Evolutionary conservation across 2,329 filamentous ascomycete species (phyloP), one percentile per base, ranked within the genome.

Genomic region (Pseudocercospora fijiensis): DNA sequence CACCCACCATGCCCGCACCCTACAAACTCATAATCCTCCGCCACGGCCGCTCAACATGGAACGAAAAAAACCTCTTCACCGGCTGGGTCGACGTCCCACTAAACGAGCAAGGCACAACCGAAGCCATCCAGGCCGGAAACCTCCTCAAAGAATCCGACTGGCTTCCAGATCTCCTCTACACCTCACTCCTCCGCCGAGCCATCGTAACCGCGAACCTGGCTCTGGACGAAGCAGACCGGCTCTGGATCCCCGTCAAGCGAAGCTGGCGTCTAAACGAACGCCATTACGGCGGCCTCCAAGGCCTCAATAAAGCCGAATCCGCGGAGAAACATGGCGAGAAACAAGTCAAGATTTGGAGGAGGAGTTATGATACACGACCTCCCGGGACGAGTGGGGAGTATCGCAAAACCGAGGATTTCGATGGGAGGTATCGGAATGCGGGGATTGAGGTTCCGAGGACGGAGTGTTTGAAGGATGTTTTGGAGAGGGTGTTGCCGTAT

Each of bases 41-140:
- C 28, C 65, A 67, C 45, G 65, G 62, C 52, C 65, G 62, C 20
- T 58, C 56, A 7, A 59, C 62, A 58, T 67, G 62, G 65, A 65
- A 67, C 60, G 59, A 62, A 27, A 65, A 65, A 51, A 62, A 65
- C 27, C 62, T 65, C 57, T 67, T 67, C 57, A 67, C 65, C n/a
- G 65, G 65, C 60, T 65, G 65, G 59, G 65, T 67, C 51, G 65
- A 67, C 62, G 62, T 67, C 11, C 65, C 65, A 0, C 60, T 67
- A 30, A 63, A 65, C 57, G 22, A 33, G 18, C 59, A 67, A 61
- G 65, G 62, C 24, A 57, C 26, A 22, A 28, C 41, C 30, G 65
- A 62, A 63, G 62, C 65, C n/a, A 53, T 58, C n/a, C 51, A 59
- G 55, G 65, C 65, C 41, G 65, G 63, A 2, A 33, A 57, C 18